These are phyloP conservation scores for Cardamine chenopodiifolia DNA, from an alignment of 345 rosid genomes.

Conservation along the genomic window DNA sequence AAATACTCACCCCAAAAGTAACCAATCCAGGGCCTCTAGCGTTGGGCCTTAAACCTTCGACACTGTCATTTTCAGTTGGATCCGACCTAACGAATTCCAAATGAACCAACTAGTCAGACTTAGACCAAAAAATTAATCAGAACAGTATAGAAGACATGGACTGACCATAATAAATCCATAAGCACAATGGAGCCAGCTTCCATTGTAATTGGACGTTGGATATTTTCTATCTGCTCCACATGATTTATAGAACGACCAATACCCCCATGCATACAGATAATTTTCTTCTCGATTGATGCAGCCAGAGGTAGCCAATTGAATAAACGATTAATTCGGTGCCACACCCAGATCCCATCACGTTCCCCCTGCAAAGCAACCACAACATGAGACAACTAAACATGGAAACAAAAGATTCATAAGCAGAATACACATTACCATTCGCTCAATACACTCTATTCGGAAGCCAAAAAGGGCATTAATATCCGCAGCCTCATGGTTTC, in stretches of 20 bases:
- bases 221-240: slow-evolving; percentile 83
- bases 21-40: slow-evolving; percentile 96
- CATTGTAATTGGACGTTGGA: slow-evolving; percentile 93
- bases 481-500: slow-evolving; percentile 97
- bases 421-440: slow-evolving; percentile 65
- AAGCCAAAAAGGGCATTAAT: slow-evolving; percentile 96
- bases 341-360: slow-evolving; percentile 93
- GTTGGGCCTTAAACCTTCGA: slow-evolving; percentile 90
- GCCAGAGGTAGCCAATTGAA: slow-evolving; percentile 96
- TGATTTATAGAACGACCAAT: slow-evolving; percentile 93
- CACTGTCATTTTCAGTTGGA: slow-evolving; percentile 93
- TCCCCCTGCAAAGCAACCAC: slow-evolving; percentile 61
- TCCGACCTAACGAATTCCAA: slow-evolving; percentile 65
- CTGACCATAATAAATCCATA: slow-evolving; percentile 89
- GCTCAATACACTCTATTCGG: slow-evolving; percentile 90
- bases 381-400: slow-evolving; percentile 30
- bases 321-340: slow-evolving; percentile 90
- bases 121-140: slow-evolving; percentile 12
- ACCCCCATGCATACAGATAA: slow-evolving; percentile 96
- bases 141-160: slow-evolving; percentile 28
- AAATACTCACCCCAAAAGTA: slow-evolving; percentile 83
- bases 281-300: slow-evolving; percentile 86
- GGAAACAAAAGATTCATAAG: slow-evolving; percentile 15
- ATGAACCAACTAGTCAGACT: slow-evolving; percentile 17
- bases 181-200: slow-evolving; percentile 93